Base-by-base conservation (phyloP, 2,329 filamentous ascomycete species). In the Daldinia sp. region DNA sequence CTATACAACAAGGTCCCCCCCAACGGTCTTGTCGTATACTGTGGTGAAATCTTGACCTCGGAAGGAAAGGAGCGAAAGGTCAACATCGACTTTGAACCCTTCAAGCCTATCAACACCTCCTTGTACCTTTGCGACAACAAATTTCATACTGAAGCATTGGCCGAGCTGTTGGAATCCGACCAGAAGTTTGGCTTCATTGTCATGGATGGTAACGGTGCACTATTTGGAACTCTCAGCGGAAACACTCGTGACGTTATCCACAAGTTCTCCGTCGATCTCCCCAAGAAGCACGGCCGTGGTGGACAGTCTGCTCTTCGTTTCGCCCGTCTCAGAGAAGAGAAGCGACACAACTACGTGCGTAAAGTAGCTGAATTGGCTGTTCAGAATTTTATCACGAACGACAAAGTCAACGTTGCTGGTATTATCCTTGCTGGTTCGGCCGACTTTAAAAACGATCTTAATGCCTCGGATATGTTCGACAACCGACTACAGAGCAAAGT, bases 201-300 rank as follows among this genome's bases (percentile, higher is more conserved):
- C 84, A 99, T 99, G 96, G 96, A 99, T 80, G 96, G 96, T 85
- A 99, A 99, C 83, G 97, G 96, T 76, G 93, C 96, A 48, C 90
- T 99, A 33, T 99, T 99, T 75, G 96, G 96, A 77, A 99, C 96
- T 0, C 87, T 99, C 46, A 97, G 94, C 78, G 97, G 96, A 75
- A 99, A 99, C 83, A 99, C 96, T 39, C 91, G 96, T 80, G 97
- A 99, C 76, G 88, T 99, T 56, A 88, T 98, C 59, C 96, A 99
- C 86, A 99, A 99, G 84, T 97, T 99, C 85, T 93, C 93, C 20
- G 96, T 99, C 81, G 97, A 99, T 87, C 87, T 99, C 65, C 96
- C 96, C 81, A 99, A 99, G 90, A 99, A 99, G 88, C 96, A 99
- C 89, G 96, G 96, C 72, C 94, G 96, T 92, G 96, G 96, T 94